Evolutionary conservation across 2,329 filamentous ascomycete species (phyloP), one percentile per base, ranked within the genome.

Genomic region (Lecanicillium sp.): DNA sequence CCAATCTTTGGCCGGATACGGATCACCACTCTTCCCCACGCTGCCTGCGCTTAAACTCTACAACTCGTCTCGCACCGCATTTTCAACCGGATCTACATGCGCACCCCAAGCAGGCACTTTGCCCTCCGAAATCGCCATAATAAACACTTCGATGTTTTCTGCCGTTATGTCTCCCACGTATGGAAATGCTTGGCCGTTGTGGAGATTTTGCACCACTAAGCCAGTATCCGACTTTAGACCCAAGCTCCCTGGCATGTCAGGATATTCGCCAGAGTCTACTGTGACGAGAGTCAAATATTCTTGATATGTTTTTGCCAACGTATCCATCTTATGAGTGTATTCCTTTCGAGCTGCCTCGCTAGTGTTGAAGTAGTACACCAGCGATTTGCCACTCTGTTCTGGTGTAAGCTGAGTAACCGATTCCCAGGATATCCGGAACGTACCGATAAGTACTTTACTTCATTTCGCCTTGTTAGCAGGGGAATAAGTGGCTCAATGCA

Each of bases 241-340:
- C 35, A 72, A 50, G 28, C 55, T 54, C 7, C 47, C 42, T 2
- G 58, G 49, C 50, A 71, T 64, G 17, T 70, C 63, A 4, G 55
- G 58, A 45, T 72, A 72, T 43, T 71, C 66, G 20, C 47, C 41
- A 0, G 57, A 53, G 41, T 73, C 65, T 2, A 71, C 62, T 1
- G 65, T 70, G 4, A 68, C 62, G 43, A 73, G 73, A 39, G 52
- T 55, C 11, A 73, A 56, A 40, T 68, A 71, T 11, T 71, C 66
- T 38, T 53, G 45, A 49, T 67, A 70, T 44, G 60, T 62, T 42
- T 62, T 63, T 2, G 70, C 69, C 2, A 70, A 48, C 4, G 60
- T 56, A 13, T 55, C 51, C 35, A 72, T 55, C 5, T 53, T 48
- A 1, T 48, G 33, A 4, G 57, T 49, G 47, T 63, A 71, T 2